Percentiles rank a stretch among this genome's conserved stretches.
phyloP scores from a whole-genome alignment of 495 filamentous ascomycete genomes.

The Parathielavia hyrcaniae region DNA sequence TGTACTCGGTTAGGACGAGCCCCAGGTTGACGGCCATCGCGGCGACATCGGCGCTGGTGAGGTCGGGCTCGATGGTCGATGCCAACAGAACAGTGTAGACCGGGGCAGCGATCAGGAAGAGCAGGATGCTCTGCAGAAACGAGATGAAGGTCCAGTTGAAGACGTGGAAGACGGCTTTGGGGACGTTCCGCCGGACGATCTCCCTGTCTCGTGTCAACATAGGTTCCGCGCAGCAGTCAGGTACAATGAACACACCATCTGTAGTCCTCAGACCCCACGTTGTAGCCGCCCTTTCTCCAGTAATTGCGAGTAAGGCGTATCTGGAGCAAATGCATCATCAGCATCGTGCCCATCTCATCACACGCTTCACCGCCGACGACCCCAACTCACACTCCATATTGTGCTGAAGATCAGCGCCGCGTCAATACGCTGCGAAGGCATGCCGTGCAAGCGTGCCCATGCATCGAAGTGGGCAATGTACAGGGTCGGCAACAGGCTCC shows the following conservation, averaged over 20 bases:
- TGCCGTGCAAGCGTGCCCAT: conserved; percentile 68
- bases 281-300: conserved; percentile 91
- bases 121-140: conserved; percentile 71
- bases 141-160: conserved; percentile 88
- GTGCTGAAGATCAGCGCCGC: conserved; percentile 62
- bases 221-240: not conserved
- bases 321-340: conserved; percentile 35
- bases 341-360: not conserved
- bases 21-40: conserved; percentile 62
- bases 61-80: conserved; percentile 35
- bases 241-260: conserved; percentile 62
- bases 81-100: conserved; percentile 71
- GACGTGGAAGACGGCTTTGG: conserved; percentile 59
- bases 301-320: conserved; percentile 88
- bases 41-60: conserved; percentile 56
- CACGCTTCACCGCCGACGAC: not conserved
- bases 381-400: conserved; percentile 70
- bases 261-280: conserved; percentile 85
- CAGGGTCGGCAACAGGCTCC: conserved; percentile 81
- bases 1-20: conserved; percentile 65
- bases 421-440: conserved; percentile 69
- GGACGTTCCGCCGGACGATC: conserved; percentile 41
- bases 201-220: conserved; percentile 32
- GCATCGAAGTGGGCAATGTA: conserved; percentile 81
- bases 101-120: conserved; percentile 69